A percentile compares a stretch with the other conserved stretches of the same genome.
Conservation (phyloP, 495 filamentous ascomycete genomes). For the Talaromyces adpressus region DNA sequence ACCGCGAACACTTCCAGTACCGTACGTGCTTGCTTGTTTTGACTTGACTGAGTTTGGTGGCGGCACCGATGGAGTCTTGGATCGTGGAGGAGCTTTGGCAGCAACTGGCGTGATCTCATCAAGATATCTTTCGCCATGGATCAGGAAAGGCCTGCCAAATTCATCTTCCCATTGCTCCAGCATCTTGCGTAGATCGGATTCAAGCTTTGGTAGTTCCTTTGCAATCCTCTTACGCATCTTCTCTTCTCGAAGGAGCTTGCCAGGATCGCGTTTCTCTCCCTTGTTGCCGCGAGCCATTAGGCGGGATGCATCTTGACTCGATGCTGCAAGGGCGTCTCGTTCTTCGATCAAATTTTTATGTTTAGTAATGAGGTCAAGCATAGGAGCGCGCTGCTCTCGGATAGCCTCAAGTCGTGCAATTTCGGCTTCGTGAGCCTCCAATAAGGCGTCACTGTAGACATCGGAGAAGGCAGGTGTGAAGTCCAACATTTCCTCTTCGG, state of each 20-base stretch:
- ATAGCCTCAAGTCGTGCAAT: constrained; percentile 73
- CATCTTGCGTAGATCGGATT: constrained; percentile 68
- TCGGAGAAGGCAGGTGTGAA: constrained; percentile 91
- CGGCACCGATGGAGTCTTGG: constrained; percentile 69
- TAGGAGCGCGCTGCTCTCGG: constrained; percentile 81
- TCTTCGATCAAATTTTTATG: constrained; percentile 81
- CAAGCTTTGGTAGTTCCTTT: constrained; percentile 91
- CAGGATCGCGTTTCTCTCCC: constrained; percentile 86
- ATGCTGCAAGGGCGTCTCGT: constrained; percentile 75
- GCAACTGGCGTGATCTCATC: constrained; percentile 63
- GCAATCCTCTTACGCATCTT: constrained; percentile 96
- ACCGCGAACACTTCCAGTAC: constrained; percentile 42
- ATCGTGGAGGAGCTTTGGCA: constrained; percentile 58
- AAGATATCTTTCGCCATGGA: constrained; percentile 85
- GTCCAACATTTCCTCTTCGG: constrained; percentile 96
- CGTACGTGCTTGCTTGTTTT: constrained; percentile 26
- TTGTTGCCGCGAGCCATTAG: constrained; percentile 83
- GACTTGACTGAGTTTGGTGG: constrained; percentile 38
- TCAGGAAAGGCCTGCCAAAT: constrained; percentile 84
- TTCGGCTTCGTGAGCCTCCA: constrained; percentile 84
- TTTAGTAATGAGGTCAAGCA: constrained; percentile 71
- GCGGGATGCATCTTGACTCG: constrained; percentile 89
- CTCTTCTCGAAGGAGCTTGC: constrained; percentile 90
- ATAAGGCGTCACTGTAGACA: constrained; percentile 75
- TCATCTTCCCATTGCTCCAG: constrained; percentile 91